Evolutionary conservation across 1,139 yeast species (phyloP).

Genomic region (Taphrina populina): DNA sequence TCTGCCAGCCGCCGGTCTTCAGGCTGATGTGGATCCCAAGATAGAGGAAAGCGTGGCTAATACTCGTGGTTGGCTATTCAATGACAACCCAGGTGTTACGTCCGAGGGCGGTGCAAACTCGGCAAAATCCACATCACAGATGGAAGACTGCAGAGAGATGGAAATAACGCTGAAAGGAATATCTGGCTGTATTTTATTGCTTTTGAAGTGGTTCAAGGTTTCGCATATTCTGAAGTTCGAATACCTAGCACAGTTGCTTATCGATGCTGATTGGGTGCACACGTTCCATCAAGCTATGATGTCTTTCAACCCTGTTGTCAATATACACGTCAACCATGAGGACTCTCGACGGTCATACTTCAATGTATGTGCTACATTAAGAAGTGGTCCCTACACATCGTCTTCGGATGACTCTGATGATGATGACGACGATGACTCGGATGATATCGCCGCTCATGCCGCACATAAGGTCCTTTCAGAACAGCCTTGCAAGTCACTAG

Average conservation of each 20-base stretch:
- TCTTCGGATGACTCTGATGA: background rate
- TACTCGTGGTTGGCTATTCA: slow-evolving; percentile 18
- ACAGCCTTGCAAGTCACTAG: background rate
- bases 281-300: slow-evolving; percentile 27
- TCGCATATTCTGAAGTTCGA: slow-evolving; percentile 78
- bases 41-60: slow-evolving; percentile 19
- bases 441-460: slow-evolving; percentile 35
- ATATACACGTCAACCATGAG: slow-evolving; percentile 5
- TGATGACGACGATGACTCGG: background rate
- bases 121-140: slow-evolving; percentile 36
- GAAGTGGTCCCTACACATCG: background rate
- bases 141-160: slow-evolving; percentile 51
- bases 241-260: slow-evolving; percentile 66
- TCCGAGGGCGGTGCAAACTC: background rate
- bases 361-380: slow-evolving; percentile 6
- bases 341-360: slow-evolving; percentile 11
- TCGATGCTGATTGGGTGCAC: slow-evolving; percentile 60
- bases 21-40: slow-evolving; percentile 13
- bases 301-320: slow-evolving; percentile 21
- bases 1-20: slow-evolving; percentile 14
- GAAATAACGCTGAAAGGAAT: slow-evolving; percentile 67
- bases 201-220: slow-evolving; percentile 74
- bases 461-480: background rate
- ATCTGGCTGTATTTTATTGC: slow-evolving; percentile 54
- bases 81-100: background rate